Evolutionary conservation across 306 rosid genomes (phyloP).

Genomic region (Cercis canadensis): DNA sequence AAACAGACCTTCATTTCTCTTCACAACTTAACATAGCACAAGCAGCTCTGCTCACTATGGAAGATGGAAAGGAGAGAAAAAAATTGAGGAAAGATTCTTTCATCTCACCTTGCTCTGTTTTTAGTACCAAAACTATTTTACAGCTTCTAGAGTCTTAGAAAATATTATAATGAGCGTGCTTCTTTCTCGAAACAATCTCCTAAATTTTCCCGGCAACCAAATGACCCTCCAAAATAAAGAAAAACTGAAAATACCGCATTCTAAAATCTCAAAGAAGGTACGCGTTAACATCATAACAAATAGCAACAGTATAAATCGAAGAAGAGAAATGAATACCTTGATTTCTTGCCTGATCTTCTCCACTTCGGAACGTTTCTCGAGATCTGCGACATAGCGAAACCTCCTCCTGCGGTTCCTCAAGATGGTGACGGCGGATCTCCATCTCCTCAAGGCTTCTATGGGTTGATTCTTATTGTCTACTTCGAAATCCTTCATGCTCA

Average conservation of each 20-base stretch:
- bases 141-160: neutral
- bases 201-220: neutral
- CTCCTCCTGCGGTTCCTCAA: constrained; percentile 80
- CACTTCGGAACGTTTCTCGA: constrained; percentile 71
- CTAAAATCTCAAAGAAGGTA: neutral
- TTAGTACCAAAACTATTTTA: too few relatives aligned
- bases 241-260: neutral
- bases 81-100: too few relatives aligned
- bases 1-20: too few relatives aligned
- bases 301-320: neutral
- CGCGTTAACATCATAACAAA: neutral
- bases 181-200: neutral
- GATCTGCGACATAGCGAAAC: constrained; percentile 83
- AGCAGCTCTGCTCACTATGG: too few relatives aligned
- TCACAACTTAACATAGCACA: too few relatives aligned
- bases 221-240: neutral
- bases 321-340: constrained; percentile 48
- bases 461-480: constrained; percentile 24
- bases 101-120: too few relatives aligned
- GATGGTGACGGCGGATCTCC: constrained; percentile 80
- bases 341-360: constrained; percentile 62
- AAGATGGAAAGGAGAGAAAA: too few relatives aligned
- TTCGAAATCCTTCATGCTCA: too few relatives aligned
- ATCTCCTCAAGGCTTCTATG: constrained; percentile 55
- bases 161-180: too few relatives aligned